Conservation (phyloP, 176 grass and related monocot species). For the Pontederia paniculata region DNA sequence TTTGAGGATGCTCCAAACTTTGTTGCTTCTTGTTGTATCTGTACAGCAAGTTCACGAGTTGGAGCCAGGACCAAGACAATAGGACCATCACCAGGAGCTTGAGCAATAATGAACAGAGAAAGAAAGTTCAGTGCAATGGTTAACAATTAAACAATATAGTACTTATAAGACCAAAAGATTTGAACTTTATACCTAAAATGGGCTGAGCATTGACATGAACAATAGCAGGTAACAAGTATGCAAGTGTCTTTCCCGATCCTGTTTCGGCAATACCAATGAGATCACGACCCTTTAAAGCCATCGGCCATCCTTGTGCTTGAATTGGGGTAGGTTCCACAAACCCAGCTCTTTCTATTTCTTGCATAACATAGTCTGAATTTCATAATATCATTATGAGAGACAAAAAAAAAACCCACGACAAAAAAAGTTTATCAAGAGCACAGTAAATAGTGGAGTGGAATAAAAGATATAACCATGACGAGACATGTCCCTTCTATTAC, state of each 20-base stretch:
- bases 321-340: constrained; percentile 92
- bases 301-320: constrained; percentile 95
- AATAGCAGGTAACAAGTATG: constrained; percentile 86
- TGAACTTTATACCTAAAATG: constrained; percentile 53
- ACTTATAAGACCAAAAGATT: constrained; percentile 12
- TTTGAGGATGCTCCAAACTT: constrained; percentile 97
- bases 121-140: background rate
- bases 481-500: too few relatives aligned
- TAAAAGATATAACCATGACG: too few relatives aligned
- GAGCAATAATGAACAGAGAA: constrained; percentile 17
- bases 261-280: constrained; percentile 97
- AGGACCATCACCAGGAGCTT: constrained; percentile 85
- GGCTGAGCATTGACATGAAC: constrained; percentile 96
- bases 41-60: constrained; percentile 82
- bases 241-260: constrained; percentile 92
- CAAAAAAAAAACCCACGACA: too few relatives aligned
- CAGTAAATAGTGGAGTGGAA: too few relatives aligned
- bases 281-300: constrained; percentile 88
- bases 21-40: constrained; percentile 87
- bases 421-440: too few relatives aligned
- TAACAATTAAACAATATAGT: constrained; percentile 1
- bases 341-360: constrained; percentile 83
- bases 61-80: constrained; percentile 84
- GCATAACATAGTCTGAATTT: constrained; percentile 63
- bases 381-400: too few relatives aligned